phyloP scores from a whole-genome alignment of 345 rosid genomes.

The Conringia planisiliqua region DNA sequence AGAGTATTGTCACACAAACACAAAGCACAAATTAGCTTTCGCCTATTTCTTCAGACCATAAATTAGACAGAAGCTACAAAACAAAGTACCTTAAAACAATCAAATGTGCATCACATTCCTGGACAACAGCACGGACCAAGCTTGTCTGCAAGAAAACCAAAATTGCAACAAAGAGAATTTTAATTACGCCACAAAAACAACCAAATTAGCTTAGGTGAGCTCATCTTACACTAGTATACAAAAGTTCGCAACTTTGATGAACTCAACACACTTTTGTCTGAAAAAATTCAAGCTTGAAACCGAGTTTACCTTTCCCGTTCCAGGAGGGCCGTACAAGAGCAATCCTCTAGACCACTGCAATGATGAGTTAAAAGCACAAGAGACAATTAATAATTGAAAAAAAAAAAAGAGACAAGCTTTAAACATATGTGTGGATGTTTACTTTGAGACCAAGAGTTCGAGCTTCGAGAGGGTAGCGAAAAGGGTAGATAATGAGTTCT shows the following conservation, averaged over 20 bases:
- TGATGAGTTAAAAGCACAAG: background rate
- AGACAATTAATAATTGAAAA: background rate
- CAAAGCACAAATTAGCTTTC: constrained; percentile 3
- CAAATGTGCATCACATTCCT: constrained; percentile 74
- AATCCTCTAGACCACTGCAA: constrained; percentile 84
- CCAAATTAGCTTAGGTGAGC: background rate
- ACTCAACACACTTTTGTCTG: background rate
- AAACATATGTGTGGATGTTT: background rate
- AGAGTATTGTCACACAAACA: constrained; percentile 16
- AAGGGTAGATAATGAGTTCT: constrained; percentile 76
- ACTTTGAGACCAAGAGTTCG: constrained; percentile 79
- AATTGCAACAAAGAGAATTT: background rate
- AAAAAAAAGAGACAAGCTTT: background rate
- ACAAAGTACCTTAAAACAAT: constrained; percentile 64
- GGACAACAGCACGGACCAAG: constrained; percentile 88
- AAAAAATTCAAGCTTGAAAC: background rate
- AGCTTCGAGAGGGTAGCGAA: constrained; percentile 66
- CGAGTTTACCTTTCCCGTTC: constrained; percentile 81
- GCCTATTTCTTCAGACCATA: background rate
- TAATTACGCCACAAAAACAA: background rate
- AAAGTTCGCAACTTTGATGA: background rate
- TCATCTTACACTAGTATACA: background rate
- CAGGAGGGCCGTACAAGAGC: constrained; percentile 89
- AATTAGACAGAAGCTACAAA: background rate
- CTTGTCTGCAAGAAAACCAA: constrained; percentile 52